Evolutionary conservation across 106 monocot genomes (phyloP).

Genomic region (Dioscorea alata): DNA sequence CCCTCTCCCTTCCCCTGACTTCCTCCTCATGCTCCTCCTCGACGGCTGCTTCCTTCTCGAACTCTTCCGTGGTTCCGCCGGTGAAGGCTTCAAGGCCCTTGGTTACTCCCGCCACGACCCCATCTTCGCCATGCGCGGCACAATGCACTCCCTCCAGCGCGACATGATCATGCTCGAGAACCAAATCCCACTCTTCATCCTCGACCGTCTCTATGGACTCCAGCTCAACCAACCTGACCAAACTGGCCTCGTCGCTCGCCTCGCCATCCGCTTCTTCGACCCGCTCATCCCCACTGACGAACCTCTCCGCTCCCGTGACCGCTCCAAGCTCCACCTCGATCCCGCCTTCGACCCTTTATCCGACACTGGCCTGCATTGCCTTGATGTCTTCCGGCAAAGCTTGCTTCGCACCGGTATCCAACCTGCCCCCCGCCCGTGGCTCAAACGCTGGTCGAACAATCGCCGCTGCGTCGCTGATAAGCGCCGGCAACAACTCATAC

Average conservation of each 20-base stretch:
- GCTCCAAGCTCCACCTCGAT: constrained; percentile 12
- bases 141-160: constrained; percentile 61
- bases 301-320: constrained; percentile 27
- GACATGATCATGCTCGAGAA: constrained; percentile 95
- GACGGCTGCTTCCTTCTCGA: constrained; percentile 71
- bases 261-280: constrained; percentile 69
- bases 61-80: constrained; percentile 57
- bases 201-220: constrained; percentile 50
- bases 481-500: constrained; percentile 65
- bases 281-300: constrained; percentile 71
- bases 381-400: constrained; percentile 67
- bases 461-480: constrained; percentile 45
- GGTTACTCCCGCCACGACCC: constrained; percentile 73
- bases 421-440: constrained; percentile 29
- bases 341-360: constrained; percentile 38
- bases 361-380: constrained; percentile 52
- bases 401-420: constrained; percentile 36
- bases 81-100: constrained; percentile 47
- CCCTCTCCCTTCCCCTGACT: constrained; percentile 24
- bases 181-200: constrained; percentile 79
- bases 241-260: constrained; percentile 27
- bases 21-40: constrained; percentile 51
- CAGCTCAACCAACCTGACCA: constrained; percentile 39
- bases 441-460: constrained; percentile 33
- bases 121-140: constrained; percentile 61